Evolutionary conservation across 1,284 basidiomycete genomes (phyloP).

Genomic region (Mycena sp.): DNA sequence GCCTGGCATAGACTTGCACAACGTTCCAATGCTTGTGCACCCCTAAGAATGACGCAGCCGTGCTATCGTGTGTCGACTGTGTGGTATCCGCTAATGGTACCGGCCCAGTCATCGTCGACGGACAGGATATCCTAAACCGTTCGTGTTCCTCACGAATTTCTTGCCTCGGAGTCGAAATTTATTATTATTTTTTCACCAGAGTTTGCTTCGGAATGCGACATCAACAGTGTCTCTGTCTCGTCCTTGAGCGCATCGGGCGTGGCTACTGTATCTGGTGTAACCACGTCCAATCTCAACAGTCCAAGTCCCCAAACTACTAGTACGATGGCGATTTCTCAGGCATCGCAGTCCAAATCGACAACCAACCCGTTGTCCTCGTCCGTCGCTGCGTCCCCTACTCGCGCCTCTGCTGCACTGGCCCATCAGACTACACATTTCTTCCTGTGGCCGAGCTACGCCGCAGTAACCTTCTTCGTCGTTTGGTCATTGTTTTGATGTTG

Average conservation of each 20-base stretch:
- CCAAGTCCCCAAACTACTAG: no score
- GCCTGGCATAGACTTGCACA: slow-evolving; percentile 30
- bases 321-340: background rate
- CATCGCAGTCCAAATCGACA: background rate
- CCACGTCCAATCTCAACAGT: slow-evolving; percentile 5
- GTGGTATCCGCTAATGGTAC: slow-evolving; percentile 27
- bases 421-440: background rate
- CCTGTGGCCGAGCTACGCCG: background rate
- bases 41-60: slow-evolving; percentile 16
- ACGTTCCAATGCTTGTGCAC: slow-evolving; percentile 32
- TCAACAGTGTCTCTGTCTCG: slow-evolving; percentile 24
- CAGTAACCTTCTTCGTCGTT: background rate
- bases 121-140: slow-evolving; percentile 35
- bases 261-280: slow-evolving; percentile 17
- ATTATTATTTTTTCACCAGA: slow-evolving; percentile 14
- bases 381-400: background rate
- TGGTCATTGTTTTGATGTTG: no score
- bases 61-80: slow-evolving; percentile 32
- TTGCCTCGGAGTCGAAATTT: no score
- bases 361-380: slow-evolving; percentile 5
- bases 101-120: slow-evolving; percentile 26
- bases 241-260: slow-evolving; percentile 33
- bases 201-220: slow-evolving; percentile 30
- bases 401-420: background rate
- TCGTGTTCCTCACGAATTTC: background rate